These are phyloP conservation scores for Ceratobasidium sp. DNA, from an alignment of 1,284 basidiomycete species.

Conservation along the genomic window DNA sequence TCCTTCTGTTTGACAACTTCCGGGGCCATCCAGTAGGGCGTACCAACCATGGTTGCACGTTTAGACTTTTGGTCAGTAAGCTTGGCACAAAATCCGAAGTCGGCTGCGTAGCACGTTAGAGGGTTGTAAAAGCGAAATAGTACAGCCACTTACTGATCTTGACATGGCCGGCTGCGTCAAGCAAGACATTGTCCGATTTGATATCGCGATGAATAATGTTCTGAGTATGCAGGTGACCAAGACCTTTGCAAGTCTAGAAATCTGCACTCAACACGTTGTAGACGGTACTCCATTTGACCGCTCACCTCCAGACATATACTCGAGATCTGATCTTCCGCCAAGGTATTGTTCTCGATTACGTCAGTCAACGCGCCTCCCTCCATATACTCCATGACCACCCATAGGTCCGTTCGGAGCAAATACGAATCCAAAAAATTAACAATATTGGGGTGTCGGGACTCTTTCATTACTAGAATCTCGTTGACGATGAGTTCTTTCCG, in stretches of 20 bases:
- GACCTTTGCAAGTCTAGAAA: conserved; percentile 88
- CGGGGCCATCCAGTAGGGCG: conserved; percentile 99
- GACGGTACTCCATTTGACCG: not conserved
- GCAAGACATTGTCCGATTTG: conserved; percentile 96
- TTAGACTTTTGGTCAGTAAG: conserved; percentile 98
- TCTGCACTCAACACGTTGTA: not conserved
- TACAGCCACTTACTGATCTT: conserved; percentile 84
- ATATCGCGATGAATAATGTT: conserved; percentile 98
- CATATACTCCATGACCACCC: conserved; percentile 99
- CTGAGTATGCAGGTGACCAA: conserved; percentile 91
- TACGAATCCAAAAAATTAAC: conserved; percentile 97
- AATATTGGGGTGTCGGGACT: conserved; percentile 97
- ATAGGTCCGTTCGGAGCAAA: conserved; percentile 92
- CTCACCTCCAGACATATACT: conserved; percentile 91
- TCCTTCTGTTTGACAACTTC: conserved; percentile 99
- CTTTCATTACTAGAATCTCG: conserved; percentile 99
- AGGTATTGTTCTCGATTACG: conserved; percentile 96
- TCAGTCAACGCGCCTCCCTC: conserved; percentile 97
- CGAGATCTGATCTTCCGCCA: conserved; percentile 96
- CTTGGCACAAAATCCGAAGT: conserved; percentile 98
- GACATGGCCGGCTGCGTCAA: conserved; percentile 90
- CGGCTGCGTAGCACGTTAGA: conserved; percentile 63
- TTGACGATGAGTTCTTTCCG: conserved; percentile 98
- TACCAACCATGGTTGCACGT: conserved; percentile 98
- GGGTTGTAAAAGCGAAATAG: not conserved